Base-by-base conservation (phyloP, 345 rosid species). In the Raphanus sativus region DNA sequence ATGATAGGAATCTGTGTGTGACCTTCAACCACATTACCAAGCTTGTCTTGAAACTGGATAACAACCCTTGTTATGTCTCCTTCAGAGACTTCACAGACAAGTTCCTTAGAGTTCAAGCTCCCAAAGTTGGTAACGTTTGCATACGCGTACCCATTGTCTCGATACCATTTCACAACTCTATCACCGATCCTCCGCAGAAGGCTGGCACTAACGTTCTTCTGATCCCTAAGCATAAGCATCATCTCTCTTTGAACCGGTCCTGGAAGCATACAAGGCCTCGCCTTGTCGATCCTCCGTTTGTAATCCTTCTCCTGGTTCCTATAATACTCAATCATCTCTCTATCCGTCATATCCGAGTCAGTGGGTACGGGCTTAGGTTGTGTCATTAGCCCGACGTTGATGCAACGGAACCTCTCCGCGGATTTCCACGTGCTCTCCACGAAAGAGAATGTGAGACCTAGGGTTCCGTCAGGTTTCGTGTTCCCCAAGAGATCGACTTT, bases 301-400 rank as follows among this genome's bases (percentile, higher is more conserved):
- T 94, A 94, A 70, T 95, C 98, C 84, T 88, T 90, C 87, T 93
- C 99, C 66, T 89, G 90, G 38, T 78, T 89, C 77, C 84, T 83
- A 45, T 84, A 88, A 62, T 87, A 91, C 83, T 91, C 97, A 56
- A 91, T 34, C 86, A 85, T 90, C 88, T 95, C 99, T 88, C 88
- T 95, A 13, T 95, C 99, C 0, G 99, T 95, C 98, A 93, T 92
- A 58, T 95, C 99, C 0, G 93, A 36, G 21, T 95, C 99, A 94
- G 90, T 87, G 65, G 90, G 92, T 0, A 91, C 75, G 4, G 94
- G 97, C 65, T 91, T 89, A 0, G 97, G 84, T 59, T 93, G 98
- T 9, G 80, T 77, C 94, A 95, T 87, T 65, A 93, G 26, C 11
- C 98, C 99, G 1, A 95, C 98, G 34, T 91, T 95, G 40, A 95